Evolutionary conservation across 1,284 basidiomycete genomes (phyloP).

Genomic region (Heliocybe sulcata): DNA sequence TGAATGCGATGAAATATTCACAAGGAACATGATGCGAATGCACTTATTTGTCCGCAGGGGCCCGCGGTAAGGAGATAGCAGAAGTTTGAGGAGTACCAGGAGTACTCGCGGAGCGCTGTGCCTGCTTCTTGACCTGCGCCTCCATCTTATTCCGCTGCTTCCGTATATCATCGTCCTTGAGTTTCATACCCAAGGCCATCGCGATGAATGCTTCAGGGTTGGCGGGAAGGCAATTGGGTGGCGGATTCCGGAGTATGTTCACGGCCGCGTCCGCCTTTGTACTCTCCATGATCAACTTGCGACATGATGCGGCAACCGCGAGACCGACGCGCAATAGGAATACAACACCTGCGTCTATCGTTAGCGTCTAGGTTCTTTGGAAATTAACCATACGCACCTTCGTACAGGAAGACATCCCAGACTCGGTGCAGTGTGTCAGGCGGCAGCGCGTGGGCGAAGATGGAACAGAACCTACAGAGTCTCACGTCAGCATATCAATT

Average conservation of each 20-base stretch:
- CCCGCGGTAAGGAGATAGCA: not conserved
- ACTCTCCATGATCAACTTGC: slow-evolving; percentile 49
- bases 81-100: slow-evolving; percentile 13
- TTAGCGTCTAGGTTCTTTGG: not conserved
- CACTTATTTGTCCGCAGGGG: not conserved
- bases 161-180: slow-evolving; percentile 78
- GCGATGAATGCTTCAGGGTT: slow-evolving; percentile 58
- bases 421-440: slow-evolving; percentile 70
- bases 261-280: slow-evolving; percentile 43
- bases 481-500: not conserved
- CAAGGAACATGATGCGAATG: not conserved
- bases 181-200: slow-evolving; percentile 55
- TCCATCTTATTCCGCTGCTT: slow-evolving; percentile 73
- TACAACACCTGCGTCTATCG: slow-evolving; percentile 51
- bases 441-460: slow-evolving; percentile 79
- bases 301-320: slow-evolving; percentile 62
- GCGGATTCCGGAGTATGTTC: slow-evolving; percentile 42
- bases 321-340: slow-evolving; percentile 80
- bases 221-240: slow-evolving; percentile 44
- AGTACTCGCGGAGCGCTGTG: slow-evolving; percentile 27
- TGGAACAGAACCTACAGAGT: slow-evolving; percentile 49
- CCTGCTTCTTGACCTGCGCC: slow-evolving; percentile 53
- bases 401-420: slow-evolving; percentile 85
- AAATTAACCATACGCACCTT: slow-evolving; percentile 42
- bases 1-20: not conserved